These are phyloP conservation scores for Diplodia scrobiculata DNA, from an alignment of 2,329 filamentous ascomycete genomes.

Conservation along the genomic window DNA sequence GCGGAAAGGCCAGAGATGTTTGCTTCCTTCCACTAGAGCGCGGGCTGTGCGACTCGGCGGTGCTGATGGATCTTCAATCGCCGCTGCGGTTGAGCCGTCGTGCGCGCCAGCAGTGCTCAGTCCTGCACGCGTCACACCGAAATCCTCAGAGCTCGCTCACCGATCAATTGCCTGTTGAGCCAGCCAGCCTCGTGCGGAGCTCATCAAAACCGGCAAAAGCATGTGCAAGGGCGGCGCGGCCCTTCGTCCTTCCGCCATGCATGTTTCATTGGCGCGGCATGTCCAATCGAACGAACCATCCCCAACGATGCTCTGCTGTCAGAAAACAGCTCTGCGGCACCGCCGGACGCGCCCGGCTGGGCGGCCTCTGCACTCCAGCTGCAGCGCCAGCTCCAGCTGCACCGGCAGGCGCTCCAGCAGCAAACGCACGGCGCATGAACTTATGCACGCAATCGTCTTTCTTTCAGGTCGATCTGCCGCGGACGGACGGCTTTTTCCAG, in stretches of 20 bases:
- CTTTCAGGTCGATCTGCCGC: not conserved
- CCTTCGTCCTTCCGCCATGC: conserved; percentile 11
- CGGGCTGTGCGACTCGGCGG: conserved; percentile 13
- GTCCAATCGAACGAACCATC: not conserved
- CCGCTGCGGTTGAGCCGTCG: conserved; percentile 14
- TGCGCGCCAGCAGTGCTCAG: not conserved
- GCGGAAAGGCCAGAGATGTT: not conserved
- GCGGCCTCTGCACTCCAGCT: not conserved
- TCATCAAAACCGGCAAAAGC: conserved; percentile 21
- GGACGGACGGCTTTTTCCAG: conserved; percentile 8
- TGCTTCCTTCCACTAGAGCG: not conserved
- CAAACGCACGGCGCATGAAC: conserved; percentile 1
- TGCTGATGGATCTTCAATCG: conserved; percentile 9
- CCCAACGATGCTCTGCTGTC: not conserved
- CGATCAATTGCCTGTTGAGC: conserved; percentile 12
- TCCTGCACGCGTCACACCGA: conserved; percentile 17
- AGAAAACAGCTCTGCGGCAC: conserved; percentile 10
- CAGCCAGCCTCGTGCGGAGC: conserved; percentile 7
- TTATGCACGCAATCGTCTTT: not conserved
- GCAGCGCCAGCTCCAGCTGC: not conserved
- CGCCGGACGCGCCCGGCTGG: not conserved
- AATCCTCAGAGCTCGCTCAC: conserved; percentile 14
- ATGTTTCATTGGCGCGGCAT: conserved; percentile 20
- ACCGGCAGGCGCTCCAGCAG: not conserved
- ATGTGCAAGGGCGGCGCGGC: conserved; percentile 22